Conservation (phyloP, 1,139 yeast genomes). For the Kluyveromyces marxianus region DNA sequence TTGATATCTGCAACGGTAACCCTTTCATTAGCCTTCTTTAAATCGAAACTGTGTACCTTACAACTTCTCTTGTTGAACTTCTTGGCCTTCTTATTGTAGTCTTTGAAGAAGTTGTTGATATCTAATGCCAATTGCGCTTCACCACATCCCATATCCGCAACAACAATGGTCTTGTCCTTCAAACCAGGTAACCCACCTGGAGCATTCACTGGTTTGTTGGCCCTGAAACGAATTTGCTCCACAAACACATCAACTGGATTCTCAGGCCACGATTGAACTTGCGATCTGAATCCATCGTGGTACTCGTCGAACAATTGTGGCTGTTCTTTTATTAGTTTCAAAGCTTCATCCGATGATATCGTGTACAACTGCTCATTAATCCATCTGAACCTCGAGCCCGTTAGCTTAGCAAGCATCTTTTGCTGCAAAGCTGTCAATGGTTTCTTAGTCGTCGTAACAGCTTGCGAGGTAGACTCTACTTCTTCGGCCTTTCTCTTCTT, state of each 20-base stretch:
- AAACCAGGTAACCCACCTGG: slow-evolving; percentile 92
- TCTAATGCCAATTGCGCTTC: slow-evolving; percentile 82
- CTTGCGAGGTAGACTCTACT: background rate
- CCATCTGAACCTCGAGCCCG: slow-evolving; percentile 96
- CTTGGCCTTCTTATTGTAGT: slow-evolving; percentile 31
- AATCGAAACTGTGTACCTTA: slow-evolving; percentile 80
- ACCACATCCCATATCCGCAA: slow-evolving; percentile 99
- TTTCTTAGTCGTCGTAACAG: slow-evolving; percentile 11
- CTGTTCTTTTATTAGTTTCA: slow-evolving; percentile 63
- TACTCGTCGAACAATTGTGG: slow-evolving; percentile 90
- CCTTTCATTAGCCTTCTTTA: slow-evolving; percentile 76
- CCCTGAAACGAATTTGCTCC: slow-evolving; percentile 55
- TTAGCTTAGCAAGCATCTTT: slow-evolving; percentile 88
- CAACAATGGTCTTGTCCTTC: slow-evolving; percentile 47
- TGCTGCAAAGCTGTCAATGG: slow-evolving; percentile 86
- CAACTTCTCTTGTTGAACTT: slow-evolving; percentile 37
- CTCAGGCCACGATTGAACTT: slow-evolving; percentile 96
- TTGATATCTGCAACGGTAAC: slow-evolving; percentile 94
- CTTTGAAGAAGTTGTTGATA: slow-evolving; percentile 43
- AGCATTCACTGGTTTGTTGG: slow-evolving; percentile 67
- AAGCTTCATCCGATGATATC: slow-evolving; percentile 68
- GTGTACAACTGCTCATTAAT: slow-evolving; percentile 93
- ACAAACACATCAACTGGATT: slow-evolving; percentile 91
- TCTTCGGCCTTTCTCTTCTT: slow-evolving; percentile 6
- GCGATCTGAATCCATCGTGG: slow-evolving; percentile 90